These are phyloP conservation scores for Trichosporon asahii DNA, from an alignment of 1,284 basidiomycete genomes.

Conservation along the genomic window DNA sequence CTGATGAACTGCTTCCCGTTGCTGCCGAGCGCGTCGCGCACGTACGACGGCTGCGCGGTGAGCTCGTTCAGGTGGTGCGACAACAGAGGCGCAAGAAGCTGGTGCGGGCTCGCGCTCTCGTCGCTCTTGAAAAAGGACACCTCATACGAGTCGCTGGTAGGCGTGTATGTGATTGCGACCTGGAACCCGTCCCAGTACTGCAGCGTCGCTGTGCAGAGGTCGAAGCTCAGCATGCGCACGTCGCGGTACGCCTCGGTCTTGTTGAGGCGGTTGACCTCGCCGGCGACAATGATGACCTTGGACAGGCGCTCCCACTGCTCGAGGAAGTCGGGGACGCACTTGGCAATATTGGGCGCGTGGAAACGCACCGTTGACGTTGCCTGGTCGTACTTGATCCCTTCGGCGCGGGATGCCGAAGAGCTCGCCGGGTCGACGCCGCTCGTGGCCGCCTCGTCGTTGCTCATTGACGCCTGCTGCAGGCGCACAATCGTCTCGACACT, in stretches of 20 bases:
- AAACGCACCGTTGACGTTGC: constrained; percentile 79
- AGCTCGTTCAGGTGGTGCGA: constrained; percentile 44
- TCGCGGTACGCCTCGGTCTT: constrained; percentile 66
- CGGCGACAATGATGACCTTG: constrained; percentile 85
- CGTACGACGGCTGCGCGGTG: constrained; percentile 15
- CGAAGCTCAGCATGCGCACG: constrained; percentile 75
- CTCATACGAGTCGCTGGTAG: constrained; percentile 43
- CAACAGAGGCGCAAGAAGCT: constrained; percentile 33
- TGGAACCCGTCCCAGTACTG: constrained; percentile 57
- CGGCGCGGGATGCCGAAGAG: constrained; percentile 23
- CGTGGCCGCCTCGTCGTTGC: constrained; percentile 53
- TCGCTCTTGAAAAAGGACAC: constrained; percentile 33
- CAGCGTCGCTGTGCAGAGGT: constrained; percentile 83
- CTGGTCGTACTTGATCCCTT: constrained; percentile 74
- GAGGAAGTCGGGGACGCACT: constrained; percentile 80
- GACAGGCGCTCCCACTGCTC: constrained; percentile 87
- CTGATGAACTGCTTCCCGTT: constrained; percentile 34
- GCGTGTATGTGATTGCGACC: constrained; percentile 47
- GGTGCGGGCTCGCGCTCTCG: constrained; percentile 35
- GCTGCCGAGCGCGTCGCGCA: constrained; percentile 8
- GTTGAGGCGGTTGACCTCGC: constrained; percentile 80
- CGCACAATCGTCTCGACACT: constrained; percentile 55
- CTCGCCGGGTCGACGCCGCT: neutral
- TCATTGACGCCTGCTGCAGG: constrained; percentile 74
- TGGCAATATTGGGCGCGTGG: constrained; percentile 75